Base-by-base conservation (phyloP, 2,329 filamentous ascomycete species). In the Trichoderma citrinoviride region DNA sequence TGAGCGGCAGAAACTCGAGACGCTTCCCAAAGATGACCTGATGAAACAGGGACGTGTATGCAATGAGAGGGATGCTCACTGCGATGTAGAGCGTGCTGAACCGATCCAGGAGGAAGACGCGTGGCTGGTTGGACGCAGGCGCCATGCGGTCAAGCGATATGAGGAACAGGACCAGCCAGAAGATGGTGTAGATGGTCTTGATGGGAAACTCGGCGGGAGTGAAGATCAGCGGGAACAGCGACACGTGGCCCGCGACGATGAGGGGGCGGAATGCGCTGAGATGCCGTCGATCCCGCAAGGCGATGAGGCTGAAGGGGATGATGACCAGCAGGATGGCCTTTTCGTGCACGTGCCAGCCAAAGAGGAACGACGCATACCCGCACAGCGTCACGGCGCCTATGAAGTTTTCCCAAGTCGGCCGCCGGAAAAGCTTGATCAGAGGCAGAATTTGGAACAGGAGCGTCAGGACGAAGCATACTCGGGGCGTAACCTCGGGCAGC, bases 311-410 rank as follows among this genome's bases (percentile, higher is more conserved):
- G 81, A 98, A 98, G 0, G 95, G 95, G 55, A 98, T 91, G 69
- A 99, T 93, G 73, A 98, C 90, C 21, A 98, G 85, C 23, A 99
- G 84, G 65, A 99, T 91, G 1, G 95, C 95, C 78, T 99, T 99
- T 75, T 99, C 95, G 72, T 99, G 95, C 8, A 99, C 95, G 74
- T 99, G 95, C 93, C 94, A 99, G 64, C 95, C 94, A 71, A 98
- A 98, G 10, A 99, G 83, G 79, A 99, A 99, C 0, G 94, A 97
- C 0, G 94, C 91, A 74, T 97, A 99, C 65, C 92, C 95, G 73
- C 95, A 98, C 17, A 98, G 86, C 0, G 94, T 97, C 50, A 97
- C 85, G 0, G 92, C 90, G 3, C 92, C 92, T 47, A 98, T 85
- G 74, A 99, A 98, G 64, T 86, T 90, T 67, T 96, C 90, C 91